Evolutionary conservation across 495 filamentous ascomycete genomes (phyloP).

Genomic region (Penicillium malachiteum): DNA sequence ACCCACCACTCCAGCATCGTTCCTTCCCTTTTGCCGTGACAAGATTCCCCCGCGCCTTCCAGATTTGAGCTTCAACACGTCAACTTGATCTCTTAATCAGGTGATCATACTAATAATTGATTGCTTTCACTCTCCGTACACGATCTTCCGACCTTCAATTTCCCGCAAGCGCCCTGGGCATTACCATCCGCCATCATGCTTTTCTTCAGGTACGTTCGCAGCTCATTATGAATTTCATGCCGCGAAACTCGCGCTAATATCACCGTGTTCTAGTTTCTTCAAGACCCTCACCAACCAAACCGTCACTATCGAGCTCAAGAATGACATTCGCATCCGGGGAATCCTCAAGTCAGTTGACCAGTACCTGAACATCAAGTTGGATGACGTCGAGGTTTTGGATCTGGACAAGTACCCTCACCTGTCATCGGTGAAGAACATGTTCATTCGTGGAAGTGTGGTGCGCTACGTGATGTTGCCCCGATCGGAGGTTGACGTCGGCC

Average conservation of each 20-base stretch:
- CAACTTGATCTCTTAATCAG: neutral
- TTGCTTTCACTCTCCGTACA: neutral
- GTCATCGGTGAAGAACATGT: slow-evolving; percentile 95
- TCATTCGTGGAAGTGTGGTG: slow-evolving; percentile 94
- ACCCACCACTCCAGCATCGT: neutral
- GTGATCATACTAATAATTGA: neutral
- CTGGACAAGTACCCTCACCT: slow-evolving; percentile 91
- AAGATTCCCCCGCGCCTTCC: slow-evolving; percentile 3
- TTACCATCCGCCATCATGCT: slow-evolving; percentile 35
- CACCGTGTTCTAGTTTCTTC: slow-evolving; percentile 72
- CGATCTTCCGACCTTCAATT: neutral
- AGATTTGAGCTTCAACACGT: neutral
- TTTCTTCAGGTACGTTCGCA: slow-evolving; percentile 45
- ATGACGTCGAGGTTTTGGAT: slow-evolving; percentile 88
- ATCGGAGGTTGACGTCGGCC: slow-evolving; percentile 80
- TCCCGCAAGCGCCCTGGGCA: neutral
- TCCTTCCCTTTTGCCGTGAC: neutral
- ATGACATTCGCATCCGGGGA: slow-evolving; percentile 94
- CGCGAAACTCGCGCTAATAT: too few relatives aligned
- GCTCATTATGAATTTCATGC: neutral
- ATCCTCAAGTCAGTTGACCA: slow-evolving; percentile 96
- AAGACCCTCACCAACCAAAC: slow-evolving; percentile 98
- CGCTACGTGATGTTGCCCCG: slow-evolving; percentile 91
- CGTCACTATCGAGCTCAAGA: slow-evolving; percentile 96
- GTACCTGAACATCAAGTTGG: slow-evolving; percentile 98